These are phyloP conservation scores for Yarrowia sp. DNA, from an alignment of 805 yeast genomes.

Conservation along the genomic window DNA sequence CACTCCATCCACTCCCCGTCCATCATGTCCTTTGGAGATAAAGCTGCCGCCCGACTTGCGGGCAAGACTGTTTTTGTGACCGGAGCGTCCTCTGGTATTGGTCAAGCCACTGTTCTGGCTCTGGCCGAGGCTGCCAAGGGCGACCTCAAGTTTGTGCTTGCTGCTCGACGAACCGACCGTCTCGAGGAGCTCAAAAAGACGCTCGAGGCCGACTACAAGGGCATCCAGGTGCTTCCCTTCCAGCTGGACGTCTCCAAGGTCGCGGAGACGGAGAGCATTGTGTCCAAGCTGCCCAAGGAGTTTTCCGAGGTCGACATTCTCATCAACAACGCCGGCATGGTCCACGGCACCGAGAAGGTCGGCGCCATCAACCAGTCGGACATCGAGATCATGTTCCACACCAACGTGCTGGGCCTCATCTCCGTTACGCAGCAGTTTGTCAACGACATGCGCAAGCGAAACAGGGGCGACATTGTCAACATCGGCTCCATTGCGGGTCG, in stretches of 20 bases:
- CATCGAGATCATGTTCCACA: conserved; percentile 71
- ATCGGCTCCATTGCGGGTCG: conserved; percentile 70
- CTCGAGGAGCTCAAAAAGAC: conserved; percentile 50
- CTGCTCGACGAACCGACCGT: conserved; percentile 75
- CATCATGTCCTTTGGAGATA: conserved; percentile 54
- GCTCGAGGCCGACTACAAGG: conserved; percentile 49
- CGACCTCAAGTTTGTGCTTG: conserved; percentile 61
- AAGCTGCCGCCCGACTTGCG: conserved; percentile 76
- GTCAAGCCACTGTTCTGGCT: conserved; percentile 85
- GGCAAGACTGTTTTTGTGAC: conserved; percentile 81
- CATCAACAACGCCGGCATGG: conserved; percentile 66
- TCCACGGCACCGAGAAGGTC: conserved; percentile 72
- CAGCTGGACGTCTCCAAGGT: conserved; percentile 58
- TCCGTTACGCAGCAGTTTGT: conserved; percentile 77
- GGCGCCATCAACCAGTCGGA: conserved; percentile 67
- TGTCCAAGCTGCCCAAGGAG: conserved; percentile 52
- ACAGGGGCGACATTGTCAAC: conserved; percentile 60
- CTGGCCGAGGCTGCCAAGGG: conserved; percentile 78
- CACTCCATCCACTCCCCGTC: background rate
- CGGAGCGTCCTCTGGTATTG: conserved; percentile 98
- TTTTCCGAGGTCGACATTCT: conserved; percentile 59
- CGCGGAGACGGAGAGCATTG: conserved; percentile 51
- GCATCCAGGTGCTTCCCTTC: conserved; percentile 46
- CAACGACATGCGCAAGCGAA: conserved; percentile 65
- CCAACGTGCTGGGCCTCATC: conserved; percentile 85